phyloP scores from a whole-genome alignment of 2,329 filamentous ascomycete species.

The Verticillium nubilum region DNA sequence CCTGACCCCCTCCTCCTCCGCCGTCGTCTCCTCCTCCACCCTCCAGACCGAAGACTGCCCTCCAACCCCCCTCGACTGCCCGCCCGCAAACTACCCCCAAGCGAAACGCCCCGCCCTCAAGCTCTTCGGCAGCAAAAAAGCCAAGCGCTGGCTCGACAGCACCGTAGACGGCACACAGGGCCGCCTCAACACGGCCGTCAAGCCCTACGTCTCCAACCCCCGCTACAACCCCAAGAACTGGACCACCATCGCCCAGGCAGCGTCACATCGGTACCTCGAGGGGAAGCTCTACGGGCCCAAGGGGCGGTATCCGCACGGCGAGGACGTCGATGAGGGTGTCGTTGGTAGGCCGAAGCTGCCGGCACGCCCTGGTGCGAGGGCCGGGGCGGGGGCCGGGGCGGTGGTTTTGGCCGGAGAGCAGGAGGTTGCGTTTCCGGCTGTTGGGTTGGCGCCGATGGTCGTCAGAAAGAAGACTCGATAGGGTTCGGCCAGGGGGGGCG shows the following conservation, averaged over 20 bases:
- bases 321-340: not conserved
- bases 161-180: not conserved
- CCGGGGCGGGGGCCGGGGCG: too few species aligned
- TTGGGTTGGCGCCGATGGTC: too few species aligned
- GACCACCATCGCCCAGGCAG: not conserved
- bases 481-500: too few species aligned
- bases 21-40: not conserved
- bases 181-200: not conserved
- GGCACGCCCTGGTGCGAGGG: too few species aligned
- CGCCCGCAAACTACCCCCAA: not conserved
- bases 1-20: not conserved
- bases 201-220: conserved; percentile 11
- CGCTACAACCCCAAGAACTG: conserved; percentile 7
- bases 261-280: not conserved
- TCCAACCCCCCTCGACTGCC: not conserved
- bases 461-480: too few species aligned
- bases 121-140: conserved; percentile 1
- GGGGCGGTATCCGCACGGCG: not conserved
- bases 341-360: not conserved
- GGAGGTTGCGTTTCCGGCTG: too few species aligned
- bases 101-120: not conserved
- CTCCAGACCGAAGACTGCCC: not conserved
- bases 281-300: not conserved
- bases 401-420: too few species aligned
- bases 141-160: not conserved